phyloP scores from a whole-genome alignment of 495 filamentous ascomycete genomes.

The Penicillium bovifimosum region DNA sequence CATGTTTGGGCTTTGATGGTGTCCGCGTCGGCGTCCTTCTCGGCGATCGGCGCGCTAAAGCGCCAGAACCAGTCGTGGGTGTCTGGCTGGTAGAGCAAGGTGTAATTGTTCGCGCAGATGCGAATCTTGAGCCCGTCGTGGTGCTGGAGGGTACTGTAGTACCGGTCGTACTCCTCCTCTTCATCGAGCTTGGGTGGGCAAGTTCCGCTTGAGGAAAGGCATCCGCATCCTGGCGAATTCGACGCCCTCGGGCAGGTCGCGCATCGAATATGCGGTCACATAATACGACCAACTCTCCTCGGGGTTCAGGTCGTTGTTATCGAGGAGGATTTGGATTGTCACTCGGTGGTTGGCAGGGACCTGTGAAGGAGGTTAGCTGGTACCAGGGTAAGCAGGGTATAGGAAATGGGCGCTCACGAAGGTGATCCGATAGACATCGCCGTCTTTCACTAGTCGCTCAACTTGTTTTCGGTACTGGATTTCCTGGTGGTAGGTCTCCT shows the following conservation, averaged over 20 bases:
- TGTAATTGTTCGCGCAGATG: constrained; percentile 77
- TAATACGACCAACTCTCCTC: constrained; percentile 84
- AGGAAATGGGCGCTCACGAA: constrained; percentile 65
- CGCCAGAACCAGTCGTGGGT: constrained; percentile 59
- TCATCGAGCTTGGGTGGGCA: constrained; percentile 52
- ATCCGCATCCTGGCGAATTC: constrained; percentile 56
- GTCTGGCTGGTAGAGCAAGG: constrained; percentile 67
- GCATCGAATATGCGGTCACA: constrained; percentile 79
- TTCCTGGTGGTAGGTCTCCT: constrained; percentile 75
- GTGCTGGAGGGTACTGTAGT: constrained; percentile 52
- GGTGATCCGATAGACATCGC: constrained; percentile 79
- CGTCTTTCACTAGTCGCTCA: constrained; percentile 79
- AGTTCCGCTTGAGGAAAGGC: constrained; percentile 68
- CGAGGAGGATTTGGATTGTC: constrained; percentile 65
- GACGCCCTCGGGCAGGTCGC: constrained; percentile 86
- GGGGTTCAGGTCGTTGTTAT: constrained; percentile 51
- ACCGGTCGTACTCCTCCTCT: constrained; percentile 44
- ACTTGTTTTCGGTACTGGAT: constrained; percentile 82
- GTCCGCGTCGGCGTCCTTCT: constrained; percentile 21
- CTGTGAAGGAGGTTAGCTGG: constrained; percentile 19
- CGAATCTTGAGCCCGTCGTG: constrained; percentile 71
- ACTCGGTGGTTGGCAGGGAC: constrained; percentile 54
- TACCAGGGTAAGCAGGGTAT: neutral
- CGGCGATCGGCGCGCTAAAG: constrained; percentile 21
- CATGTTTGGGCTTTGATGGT: constrained; percentile 15